phyloP scores from a whole-genome alignment of 2,329 filamentous ascomycete genomes.

The Talaromyces amestolkiae region DNA sequence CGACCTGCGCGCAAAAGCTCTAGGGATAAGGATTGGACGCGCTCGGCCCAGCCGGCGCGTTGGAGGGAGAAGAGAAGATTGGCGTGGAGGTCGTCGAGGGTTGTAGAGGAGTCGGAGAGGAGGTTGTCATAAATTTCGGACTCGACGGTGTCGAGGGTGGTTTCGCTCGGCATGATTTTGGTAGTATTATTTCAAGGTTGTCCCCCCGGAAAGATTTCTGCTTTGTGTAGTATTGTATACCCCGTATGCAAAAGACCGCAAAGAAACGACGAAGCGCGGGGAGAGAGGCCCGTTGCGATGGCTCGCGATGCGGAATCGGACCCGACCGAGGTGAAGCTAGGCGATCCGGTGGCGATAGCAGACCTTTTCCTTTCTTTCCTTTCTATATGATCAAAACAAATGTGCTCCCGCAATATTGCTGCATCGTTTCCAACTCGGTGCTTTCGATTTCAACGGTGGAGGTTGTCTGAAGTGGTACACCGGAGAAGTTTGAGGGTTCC shows the following conservation, averaged over 20 bases:
- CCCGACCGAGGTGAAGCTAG: background rate
- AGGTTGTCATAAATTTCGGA: constrained; percentile 18
- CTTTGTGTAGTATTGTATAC: background rate
- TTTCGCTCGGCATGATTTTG: constrained; percentile 17
- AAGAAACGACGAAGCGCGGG: background rate
- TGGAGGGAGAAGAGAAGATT: constrained; percentile 56
- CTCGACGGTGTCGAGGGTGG: constrained; percentile 15
- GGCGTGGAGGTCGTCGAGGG: constrained; percentile 49
- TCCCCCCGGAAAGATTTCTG: background rate
- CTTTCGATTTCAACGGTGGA: background rate
- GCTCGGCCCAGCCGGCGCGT: constrained; percentile 58
- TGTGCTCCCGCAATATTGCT: background rate
- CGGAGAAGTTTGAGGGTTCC: background rate
- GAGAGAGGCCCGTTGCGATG: background rate
- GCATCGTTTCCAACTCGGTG: constrained; percentile 5
- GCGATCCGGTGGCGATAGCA: background rate
- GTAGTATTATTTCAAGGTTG: background rate
- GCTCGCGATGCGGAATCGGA: background rate
- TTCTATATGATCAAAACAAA: background rate
- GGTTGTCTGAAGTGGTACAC: background rate
- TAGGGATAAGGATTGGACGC: constrained; percentile 54
- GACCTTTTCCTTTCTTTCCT: background rate
- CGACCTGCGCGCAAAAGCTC: constrained; percentile 58
- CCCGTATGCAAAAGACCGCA: background rate
- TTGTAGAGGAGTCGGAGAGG: constrained; percentile 16